Base-by-base conservation (phyloP, 75 land plant species). In the Selaginella tamariscina region DNA sequence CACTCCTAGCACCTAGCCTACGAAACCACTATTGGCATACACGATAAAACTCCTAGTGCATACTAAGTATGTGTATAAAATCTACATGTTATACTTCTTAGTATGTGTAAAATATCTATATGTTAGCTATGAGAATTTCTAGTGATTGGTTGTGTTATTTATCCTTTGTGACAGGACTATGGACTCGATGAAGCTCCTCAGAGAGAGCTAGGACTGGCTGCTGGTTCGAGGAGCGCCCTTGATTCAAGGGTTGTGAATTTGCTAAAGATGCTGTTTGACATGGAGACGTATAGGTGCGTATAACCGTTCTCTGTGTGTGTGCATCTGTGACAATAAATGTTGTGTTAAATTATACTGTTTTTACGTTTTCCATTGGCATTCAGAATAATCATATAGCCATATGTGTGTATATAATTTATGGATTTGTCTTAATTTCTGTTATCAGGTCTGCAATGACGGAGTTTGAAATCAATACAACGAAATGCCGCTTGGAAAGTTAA, bases 361-460 rank as follows among this genome's bases (percentile, higher is more conserved):
- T 39, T 39, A 39, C 49, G 5, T 15, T 5, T 39, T 5, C 49
- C n/a, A n/a, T n/a, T n/a, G n/a, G n/a, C n/a, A n/a, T n/a, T n/a
- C n/a, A n/a, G n/a, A n/a, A n/a, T n/a, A n/a, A n/a, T n/a, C n/a
- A n/a, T n/a, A n/a, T n/a, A n/a, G n/a, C n/a, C n/a, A n/a, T n/a
- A n/a, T n/a, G n/a, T n/a, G n/a, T n/a, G n/a, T n/a, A n/a, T n/a
- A n/a, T n/a, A n/a, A n/a, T n/a, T n/a, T n/a, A n/a, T n/a, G n/a
- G n/a, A n/a, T n/a, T 39, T 39, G 5, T 39, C 15, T 39, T 39
- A 56, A 21, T 11, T 27, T 23, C 29, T 27, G 30, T 33, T 1
- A 1, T 62, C 86, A 93, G 98, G 68, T 84, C 96, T 80, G 98
- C 98, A 2, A 93, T 93, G 98, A 79, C 87, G 96, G 98, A 93